Evolutionary conservation across 768 basidiomycete genomes (phyloP).

Genomic region (Leccinum imitatum): DNA sequence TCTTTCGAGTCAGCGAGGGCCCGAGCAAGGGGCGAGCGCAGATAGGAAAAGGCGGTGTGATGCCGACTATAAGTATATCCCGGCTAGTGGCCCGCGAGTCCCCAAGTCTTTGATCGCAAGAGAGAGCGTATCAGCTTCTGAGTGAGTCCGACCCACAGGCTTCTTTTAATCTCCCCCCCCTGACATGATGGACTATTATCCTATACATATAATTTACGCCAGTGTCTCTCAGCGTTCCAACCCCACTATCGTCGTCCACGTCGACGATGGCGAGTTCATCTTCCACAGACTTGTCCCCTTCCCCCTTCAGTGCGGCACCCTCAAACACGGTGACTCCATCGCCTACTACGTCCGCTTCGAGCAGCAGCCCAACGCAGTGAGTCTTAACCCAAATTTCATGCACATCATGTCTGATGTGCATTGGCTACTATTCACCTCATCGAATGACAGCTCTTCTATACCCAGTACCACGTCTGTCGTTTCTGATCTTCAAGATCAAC

Average conservation of each 20-base stretch:
- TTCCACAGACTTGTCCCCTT: neutral
- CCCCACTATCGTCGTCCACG: neutral
- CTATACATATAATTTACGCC: neutral
- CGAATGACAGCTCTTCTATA: neutral
- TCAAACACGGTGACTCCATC: neutral
- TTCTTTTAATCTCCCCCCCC: neutral
- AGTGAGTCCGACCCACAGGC: neutral
- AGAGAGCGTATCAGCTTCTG: neutral
- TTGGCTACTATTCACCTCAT: neutral
- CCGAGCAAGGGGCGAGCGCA: neutral
- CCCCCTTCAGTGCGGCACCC: neutral
- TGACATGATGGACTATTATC: neutral
- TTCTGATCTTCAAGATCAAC: conserved; percentile 3
- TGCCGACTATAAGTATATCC: neutral
- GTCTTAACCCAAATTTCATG: neutral
- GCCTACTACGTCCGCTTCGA: neutral
- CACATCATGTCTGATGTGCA: neutral
- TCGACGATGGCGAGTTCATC: neutral
- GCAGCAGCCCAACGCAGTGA: neutral
- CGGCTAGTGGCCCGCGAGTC: neutral
- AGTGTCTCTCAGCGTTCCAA: neutral
- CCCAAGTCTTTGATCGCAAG: neutral
- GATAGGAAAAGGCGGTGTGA: neutral
- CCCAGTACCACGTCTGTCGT: neutral
- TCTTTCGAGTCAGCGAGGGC: neutral